A percentile compares a stretch with the other conserved stretches of the same genome.
phyloP scores from a whole-genome alignment of 208 protist genomes.

The Acanthamoeba castellanii region DNA sequence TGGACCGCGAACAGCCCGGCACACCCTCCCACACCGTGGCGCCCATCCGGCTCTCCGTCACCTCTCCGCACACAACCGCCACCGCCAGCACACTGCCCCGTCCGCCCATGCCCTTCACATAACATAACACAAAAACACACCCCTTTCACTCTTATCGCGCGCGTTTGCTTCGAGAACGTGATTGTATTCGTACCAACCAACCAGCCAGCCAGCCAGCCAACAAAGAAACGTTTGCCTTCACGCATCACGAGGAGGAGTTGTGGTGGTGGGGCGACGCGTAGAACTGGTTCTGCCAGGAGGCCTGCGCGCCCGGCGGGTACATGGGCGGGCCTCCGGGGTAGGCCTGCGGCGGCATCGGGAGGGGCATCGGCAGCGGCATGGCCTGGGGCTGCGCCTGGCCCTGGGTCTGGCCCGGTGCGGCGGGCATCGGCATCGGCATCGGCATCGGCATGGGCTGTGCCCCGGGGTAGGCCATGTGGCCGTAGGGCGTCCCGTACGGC shows the following conservation, averaged over 20 bases:
- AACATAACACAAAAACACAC: too few relatives aligned
- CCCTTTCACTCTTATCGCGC: too few relatives aligned
- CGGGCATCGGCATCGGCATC: too few relatives aligned
- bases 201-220: too few relatives aligned
- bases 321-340: neutral
- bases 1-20: constrained; percentile 7
- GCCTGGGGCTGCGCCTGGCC: too few relatives aligned
- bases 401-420: too few relatives aligned
- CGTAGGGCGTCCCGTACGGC: constrained; percentile 8
- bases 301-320: neutral
- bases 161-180: too few relatives aligned
- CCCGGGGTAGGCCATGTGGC: neutral
- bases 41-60: neutral
- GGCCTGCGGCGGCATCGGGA: neutral
- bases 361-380: neutral
- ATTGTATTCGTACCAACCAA: too few relatives aligned
- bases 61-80: neutral
- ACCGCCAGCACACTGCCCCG: too few relatives aligned
- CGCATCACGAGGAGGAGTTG: neutral
- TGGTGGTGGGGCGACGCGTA: neutral
- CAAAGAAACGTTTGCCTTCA: too few relatives aligned
- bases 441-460: neutral
- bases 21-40: neutral
- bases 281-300: constrained; percentile 15
- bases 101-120: too few relatives aligned